These are phyloP conservation scores for Xylariomycetidae sp. DNA, from an alignment of 2,329 filamentous ascomycete genomes.

Conservation along the genomic window DNA sequence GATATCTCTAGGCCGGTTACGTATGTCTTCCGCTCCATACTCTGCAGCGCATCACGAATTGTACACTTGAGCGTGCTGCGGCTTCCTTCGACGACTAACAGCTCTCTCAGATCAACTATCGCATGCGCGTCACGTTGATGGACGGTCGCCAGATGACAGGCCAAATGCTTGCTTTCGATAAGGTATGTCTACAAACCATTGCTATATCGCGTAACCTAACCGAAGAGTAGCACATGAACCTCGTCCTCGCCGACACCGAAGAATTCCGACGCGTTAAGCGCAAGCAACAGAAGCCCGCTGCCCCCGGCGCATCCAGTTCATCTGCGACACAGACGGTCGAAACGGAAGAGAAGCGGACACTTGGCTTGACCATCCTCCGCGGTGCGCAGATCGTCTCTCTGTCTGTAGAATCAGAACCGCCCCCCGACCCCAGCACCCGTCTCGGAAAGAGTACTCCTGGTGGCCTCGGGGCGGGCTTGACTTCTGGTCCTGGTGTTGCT, in stretches of 20 bases:
- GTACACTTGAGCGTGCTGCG: no score
- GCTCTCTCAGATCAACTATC: slow-evolving; percentile 83
- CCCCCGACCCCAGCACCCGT: slow-evolving; percentile 85
- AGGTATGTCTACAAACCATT: slow-evolving; percentile 47
- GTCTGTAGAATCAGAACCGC: slow-evolving; percentile 91
- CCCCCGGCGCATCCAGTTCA: slow-evolving; percentile 56
- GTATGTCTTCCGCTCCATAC: slow-evolving; percentile 47
- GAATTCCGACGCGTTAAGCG: slow-evolving; percentile 90
- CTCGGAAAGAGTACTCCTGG: slow-evolving; percentile 71
- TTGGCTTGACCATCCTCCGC: slow-evolving; percentile 89
- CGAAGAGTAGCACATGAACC: slow-evolving; percentile 81
- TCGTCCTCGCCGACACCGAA: slow-evolving; percentile 97
- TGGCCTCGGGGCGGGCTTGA: slow-evolving; percentile 63
- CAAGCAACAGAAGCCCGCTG: slow-evolving; percentile 67
- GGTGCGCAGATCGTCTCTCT: slow-evolving; percentile 92
- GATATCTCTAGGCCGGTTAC: slow-evolving; percentile 58
- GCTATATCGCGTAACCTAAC: slow-evolving; percentile 4
- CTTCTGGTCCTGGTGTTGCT: slow-evolving; percentile 81
- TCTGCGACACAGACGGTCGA: slow-evolving; percentile 63
- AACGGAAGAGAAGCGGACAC: slow-evolving; percentile 93
- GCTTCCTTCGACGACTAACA: slow-evolving; percentile 18
- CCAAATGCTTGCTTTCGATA: slow-evolving; percentile 98
- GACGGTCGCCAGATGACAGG: slow-evolving; percentile 96
- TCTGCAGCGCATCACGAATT: no score
- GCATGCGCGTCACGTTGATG: slow-evolving; percentile 93